A percentile compares a stretch with the other conserved stretches of the same genome.
phyloP scores from a whole-genome alignment of 768 basidiomycete genomes.

The Cystofilobasidium capitatum region DNA sequence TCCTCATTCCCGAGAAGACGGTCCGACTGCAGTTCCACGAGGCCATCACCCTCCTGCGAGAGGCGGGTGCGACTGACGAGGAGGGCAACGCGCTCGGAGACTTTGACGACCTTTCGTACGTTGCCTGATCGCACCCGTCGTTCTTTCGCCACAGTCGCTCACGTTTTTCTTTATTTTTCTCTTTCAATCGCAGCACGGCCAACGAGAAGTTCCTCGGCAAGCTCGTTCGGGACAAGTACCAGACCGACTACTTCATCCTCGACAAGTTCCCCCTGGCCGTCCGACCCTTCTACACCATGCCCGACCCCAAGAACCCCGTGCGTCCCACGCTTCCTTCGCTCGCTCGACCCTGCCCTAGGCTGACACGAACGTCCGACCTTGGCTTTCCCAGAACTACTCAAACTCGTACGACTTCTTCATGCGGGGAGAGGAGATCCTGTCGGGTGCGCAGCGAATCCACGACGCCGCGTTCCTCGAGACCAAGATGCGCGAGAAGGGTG shows the following conservation, averaged over 20 bases:
- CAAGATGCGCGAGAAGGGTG: constrained; percentile 75
- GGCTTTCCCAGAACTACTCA: constrained; percentile 59
- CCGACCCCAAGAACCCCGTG: constrained; percentile 81
- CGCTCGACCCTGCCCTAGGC: neutral
- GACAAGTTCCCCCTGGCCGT: constrained; percentile 96
- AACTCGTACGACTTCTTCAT: constrained; percentile 99
- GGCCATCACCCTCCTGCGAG: constrained; percentile 74
- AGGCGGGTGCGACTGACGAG: constrained; percentile 52
- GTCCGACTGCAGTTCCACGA: constrained; percentile 74
- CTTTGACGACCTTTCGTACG: constrained; percentile 71
- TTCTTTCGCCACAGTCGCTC: neutral
- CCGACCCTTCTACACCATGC: constrained; percentile 99
- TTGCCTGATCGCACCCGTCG: neutral
- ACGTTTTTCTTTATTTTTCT: neutral
- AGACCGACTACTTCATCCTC: constrained; percentile 97
- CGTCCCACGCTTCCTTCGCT: constrained; percentile 10
- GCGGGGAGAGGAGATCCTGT: constrained; percentile 97
- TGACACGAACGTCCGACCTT: constrained; percentile 1
- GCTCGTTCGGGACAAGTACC: constrained; percentile 82
- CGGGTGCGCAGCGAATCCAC: constrained; percentile 95
- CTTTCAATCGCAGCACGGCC: constrained; percentile 65
- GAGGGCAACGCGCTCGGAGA: constrained; percentile 47
- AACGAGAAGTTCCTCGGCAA: constrained; percentile 89
- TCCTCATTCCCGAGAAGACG: constrained; percentile 87
- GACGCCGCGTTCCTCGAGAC: constrained; percentile 69